A percentile compares a stretch with the other conserved stretches of the same genome.
Evolutionary conservation across 2,329 filamentous ascomycete species (phyloP).

Genomic region (Colletotrichum spaethianum): DNA sequence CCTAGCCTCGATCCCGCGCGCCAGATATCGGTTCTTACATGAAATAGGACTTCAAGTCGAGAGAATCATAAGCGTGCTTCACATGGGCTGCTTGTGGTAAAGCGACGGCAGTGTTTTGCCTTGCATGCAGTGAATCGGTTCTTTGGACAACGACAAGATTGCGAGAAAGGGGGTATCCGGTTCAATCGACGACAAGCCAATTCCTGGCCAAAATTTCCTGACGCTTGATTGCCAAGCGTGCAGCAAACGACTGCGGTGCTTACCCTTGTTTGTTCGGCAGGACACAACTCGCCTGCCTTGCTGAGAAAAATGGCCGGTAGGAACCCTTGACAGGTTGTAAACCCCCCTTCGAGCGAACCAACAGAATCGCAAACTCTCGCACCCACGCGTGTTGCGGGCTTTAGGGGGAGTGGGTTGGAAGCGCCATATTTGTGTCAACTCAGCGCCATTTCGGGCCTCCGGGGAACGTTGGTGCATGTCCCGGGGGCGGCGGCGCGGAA

Average conservation of each 20-base stretch:
- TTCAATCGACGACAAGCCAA: neutral
- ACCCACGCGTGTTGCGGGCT: neutral
- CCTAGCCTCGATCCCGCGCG: slow-evolving; percentile 18
- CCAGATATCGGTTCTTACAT: neutral
- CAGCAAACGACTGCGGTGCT: neutral
- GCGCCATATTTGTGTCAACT: neutral
- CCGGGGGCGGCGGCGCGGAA: slow-evolving; percentile 32
- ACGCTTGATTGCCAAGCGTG: neutral
- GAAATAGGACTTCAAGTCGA: neutral
- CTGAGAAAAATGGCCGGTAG: neutral
- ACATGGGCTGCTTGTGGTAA: neutral
- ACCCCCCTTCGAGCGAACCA: neutral
- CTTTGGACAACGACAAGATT: neutral
- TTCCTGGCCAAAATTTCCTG: neutral
- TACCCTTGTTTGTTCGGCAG: neutral
- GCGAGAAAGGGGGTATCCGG: neutral
- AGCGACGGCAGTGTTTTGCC: neutral
- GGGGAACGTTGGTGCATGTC: slow-evolving; percentile 32
- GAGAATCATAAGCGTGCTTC: neutral
- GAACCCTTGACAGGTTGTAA: neutral
- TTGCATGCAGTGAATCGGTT: neutral
- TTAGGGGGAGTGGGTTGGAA: neutral
- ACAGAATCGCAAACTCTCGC: neutral
- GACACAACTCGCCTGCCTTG: neutral
- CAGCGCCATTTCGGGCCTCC: slow-evolving; percentile 8